These are phyloP conservation scores for Suillus plorans DNA, from an alignment of 768 basidiomycete genomes.

Conservation along the genomic window DNA sequence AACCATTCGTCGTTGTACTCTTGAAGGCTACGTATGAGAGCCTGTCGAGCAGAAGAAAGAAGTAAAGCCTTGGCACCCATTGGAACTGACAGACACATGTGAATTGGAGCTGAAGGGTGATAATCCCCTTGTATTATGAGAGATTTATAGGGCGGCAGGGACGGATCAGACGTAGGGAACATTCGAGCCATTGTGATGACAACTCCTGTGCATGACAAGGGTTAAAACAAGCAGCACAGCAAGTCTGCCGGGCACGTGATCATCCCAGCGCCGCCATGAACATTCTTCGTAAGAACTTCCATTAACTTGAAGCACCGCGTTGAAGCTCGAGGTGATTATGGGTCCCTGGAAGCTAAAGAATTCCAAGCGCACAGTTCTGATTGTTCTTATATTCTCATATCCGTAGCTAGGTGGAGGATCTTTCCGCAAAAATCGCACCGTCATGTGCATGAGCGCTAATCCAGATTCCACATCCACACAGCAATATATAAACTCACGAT, in stretches of 20 bases:
- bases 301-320: neutral
- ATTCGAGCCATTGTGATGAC: conserved; percentile 22
- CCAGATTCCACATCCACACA: neutral
- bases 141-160: conserved; percentile 54
- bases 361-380: neutral
- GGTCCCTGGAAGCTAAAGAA: neutral
- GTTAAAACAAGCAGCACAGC: neutral
- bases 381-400: neutral
- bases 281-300: neutral
- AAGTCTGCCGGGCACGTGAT: conserved; percentile 17
- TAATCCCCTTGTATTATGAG: conserved; percentile 65
- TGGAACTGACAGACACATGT: conserved; percentile 55
- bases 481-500: neutral
- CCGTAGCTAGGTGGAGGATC: neutral
- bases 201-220: neutral
- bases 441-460: neutral
- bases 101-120: conserved; percentile 68
- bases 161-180: conserved; percentile 41
- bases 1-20: conserved; percentile 52
- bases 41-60: conserved; percentile 52
- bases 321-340: neutral
- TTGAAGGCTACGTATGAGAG: conserved; percentile 41
- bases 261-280: neutral
- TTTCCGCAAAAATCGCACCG: neutral
- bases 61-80: conserved; percentile 41